Evolutionary conservation across 805 yeast species (phyloP).

Genomic region (Wickerhamiella spandovensis): DNA sequence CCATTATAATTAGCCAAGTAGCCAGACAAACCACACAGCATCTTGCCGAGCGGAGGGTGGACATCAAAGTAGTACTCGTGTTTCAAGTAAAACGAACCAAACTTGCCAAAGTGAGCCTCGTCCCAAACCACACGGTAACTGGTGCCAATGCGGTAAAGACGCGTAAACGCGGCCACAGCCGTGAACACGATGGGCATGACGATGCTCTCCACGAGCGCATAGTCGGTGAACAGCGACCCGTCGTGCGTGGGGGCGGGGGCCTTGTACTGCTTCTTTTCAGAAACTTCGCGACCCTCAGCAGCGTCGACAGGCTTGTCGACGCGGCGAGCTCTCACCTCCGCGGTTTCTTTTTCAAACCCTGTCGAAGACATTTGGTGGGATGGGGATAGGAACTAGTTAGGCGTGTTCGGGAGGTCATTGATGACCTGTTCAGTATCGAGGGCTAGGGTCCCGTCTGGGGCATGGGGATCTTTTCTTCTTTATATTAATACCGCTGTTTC

Average conservation of each 20-base stretch:
- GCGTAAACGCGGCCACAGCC: slow-evolving; percentile 49
- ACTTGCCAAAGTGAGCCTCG: slow-evolving; percentile 38
- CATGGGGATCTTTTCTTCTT: not conserved
- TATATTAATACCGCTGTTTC: too few species aligned
- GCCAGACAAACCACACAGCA: slow-evolving; percentile 82
- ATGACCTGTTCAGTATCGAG: not conserved
- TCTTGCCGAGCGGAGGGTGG: slow-evolving; percentile 96
- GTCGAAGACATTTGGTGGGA: slow-evolving; percentile 1
- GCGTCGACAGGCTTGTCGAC: not conserved
- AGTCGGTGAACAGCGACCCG: slow-evolving; percentile 18
- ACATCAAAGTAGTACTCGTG: slow-evolving; percentile 89
- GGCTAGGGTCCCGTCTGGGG: not conserved
- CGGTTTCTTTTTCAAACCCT: slow-evolving; percentile 1
- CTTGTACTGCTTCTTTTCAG: not conserved
- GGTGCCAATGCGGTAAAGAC: slow-evolving; percentile 62
- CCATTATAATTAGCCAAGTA: slow-evolving; percentile 85
- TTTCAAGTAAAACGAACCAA: slow-evolving; percentile 50
- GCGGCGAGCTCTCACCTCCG: not conserved
- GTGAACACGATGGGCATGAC: slow-evolving; percentile 47
- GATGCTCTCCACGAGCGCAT: slow-evolving; percentile 22
- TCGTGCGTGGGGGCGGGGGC: slow-evolving; percentile 6
- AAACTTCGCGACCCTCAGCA: not conserved
- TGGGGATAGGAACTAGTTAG: not conserved
- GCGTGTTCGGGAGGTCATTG: not conserved
- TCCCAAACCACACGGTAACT: slow-evolving; percentile 58